Base-by-base conservation (phyloP, 176 grass and related monocot genomes). In the Microstegium vimineum region DNA sequence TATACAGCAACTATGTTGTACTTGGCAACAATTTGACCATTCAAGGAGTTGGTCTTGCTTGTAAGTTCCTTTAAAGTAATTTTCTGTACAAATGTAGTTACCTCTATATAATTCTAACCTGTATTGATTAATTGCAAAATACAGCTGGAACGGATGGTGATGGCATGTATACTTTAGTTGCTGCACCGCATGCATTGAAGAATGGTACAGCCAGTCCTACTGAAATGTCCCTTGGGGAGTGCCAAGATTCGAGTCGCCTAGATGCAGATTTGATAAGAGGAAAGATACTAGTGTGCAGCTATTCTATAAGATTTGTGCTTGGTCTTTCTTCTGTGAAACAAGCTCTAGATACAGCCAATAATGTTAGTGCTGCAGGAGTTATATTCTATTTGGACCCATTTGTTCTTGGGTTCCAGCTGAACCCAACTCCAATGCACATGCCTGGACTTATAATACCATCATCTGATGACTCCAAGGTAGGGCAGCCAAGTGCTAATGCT, bases 311-410 rank as follows among this genome's bases (percentile, higher is more conserved):
- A 82, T 99, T 91, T 91, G 93, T 99, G 35, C 96, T 99, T 81
- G 96, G 96, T 42, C 87, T 99, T 36, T 95, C 96, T 75, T 99
- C 96, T 43, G 93, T 99, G 51, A 99, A 93, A 84, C 93, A 93
- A 93, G 89, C 96, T 78, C 81, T 99, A 82, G 79, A 93, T 87
- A 95, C 96, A 26, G 96, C 89, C 7, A 88, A 85, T 49, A 95
- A 95, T 86, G 90, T 89, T 74, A 99, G 96, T 4, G 89, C 96
- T 27, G 70, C 82, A 25, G 96, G 89, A 88, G 73, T 99, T 85
- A 82, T 99, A 87, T 99, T 99, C 85, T 99, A 99, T 73, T 90
- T 99, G 78, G 96, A 95, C 75, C 96, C 96, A 75, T 99, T 89
- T 87, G 93, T 99, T 83, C 85, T 99, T 78, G 96, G 96, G 43